Percentiles rank a stretch among this genome's conserved stretches.
Conservation (phyloP, 2,329 filamentous ascomycete genomes). For the Fusarium sp. region DNA sequence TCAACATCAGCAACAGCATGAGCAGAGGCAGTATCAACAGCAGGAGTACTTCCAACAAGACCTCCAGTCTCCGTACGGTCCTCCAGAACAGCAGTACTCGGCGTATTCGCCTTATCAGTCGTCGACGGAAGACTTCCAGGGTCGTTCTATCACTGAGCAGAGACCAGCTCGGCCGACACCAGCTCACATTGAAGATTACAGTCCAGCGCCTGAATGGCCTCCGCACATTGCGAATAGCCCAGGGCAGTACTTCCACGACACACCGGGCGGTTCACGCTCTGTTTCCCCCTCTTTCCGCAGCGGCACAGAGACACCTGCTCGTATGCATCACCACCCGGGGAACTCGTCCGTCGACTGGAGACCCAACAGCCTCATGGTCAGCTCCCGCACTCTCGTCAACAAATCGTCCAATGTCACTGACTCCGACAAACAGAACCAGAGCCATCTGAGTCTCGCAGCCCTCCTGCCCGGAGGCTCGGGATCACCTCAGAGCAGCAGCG, state of each 20-base stretch:
- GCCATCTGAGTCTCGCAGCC: constrained; percentile 55
- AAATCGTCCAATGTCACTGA: constrained; percentile 35
- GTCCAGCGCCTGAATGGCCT: constrained; percentile 42
- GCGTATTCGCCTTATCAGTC: constrained; percentile 37
- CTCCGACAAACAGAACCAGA: constrained; percentile 52
- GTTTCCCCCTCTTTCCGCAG: constrained; percentile 43
- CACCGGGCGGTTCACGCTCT: constrained; percentile 41
- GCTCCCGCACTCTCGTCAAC: constrained; percentile 25
- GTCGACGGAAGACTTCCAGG: constrained; percentile 41
- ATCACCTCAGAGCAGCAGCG: constrained; percentile 33
- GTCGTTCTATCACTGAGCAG: constrained; percentile 44
- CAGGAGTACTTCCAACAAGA: constrained; percentile 38
- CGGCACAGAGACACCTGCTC: constrained; percentile 40
- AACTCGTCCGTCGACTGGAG: constrained; percentile 46
- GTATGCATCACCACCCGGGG: constrained; percentile 25
- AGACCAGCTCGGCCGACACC: constrained; percentile 28
- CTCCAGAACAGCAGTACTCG: constrained; percentile 22
- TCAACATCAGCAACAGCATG: constrained; percentile 43
- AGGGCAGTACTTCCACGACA: constrained; percentile 41
- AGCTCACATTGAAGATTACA: constrained; percentile 40
- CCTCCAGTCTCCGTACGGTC: constrained; percentile 38
- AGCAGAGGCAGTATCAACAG: constrained; percentile 38
- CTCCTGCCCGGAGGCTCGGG: constrained; percentile 51
- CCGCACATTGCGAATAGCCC: constrained; percentile 35
- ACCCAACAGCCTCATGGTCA: constrained; percentile 46